phyloP scores from a whole-genome alignment of 2,329 filamentous ascomycete species.

The Helminthosporium solani region DNA sequence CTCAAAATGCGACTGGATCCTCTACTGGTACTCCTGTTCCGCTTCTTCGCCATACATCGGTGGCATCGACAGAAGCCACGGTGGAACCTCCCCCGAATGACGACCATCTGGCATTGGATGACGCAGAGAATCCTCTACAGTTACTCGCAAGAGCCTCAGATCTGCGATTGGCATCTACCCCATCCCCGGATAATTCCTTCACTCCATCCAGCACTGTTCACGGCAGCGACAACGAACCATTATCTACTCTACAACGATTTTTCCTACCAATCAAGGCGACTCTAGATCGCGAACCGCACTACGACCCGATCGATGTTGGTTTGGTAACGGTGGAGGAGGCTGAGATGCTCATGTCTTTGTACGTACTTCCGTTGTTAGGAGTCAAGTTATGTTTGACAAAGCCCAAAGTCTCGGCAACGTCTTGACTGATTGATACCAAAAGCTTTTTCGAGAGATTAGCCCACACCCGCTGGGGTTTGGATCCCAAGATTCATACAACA shows the following conservation, averaged over 20 bases:
- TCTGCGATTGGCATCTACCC: slow-evolving; percentile 56
- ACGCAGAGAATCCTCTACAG: slow-evolving; percentile 74
- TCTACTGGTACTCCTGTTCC: slow-evolving; percentile 18
- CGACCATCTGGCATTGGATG: slow-evolving; percentile 61
- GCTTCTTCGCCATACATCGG: slow-evolving; percentile 13
- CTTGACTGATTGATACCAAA: neutral
- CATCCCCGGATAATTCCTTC: slow-evolving; percentile 22
- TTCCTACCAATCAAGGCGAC: slow-evolving; percentile 66
- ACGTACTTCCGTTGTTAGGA: slow-evolving; percentile 31
- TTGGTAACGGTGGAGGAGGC: slow-evolving; percentile 67
- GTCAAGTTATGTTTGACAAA: too few relatives aligned
- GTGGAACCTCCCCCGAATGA: slow-evolving; percentile 33
- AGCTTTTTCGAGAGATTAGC: slow-evolving; percentile 61
- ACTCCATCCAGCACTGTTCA: slow-evolving; percentile 31
- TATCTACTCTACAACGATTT: slow-evolving; percentile 61
- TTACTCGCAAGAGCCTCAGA: slow-evolving; percentile 72
- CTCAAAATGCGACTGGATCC: slow-evolving; percentile 37
- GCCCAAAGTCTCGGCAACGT: too few relatives aligned
- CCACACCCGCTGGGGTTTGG: slow-evolving; percentile 73
- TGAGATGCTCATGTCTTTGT: slow-evolving; percentile 65
- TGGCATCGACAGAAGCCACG: slow-evolving; percentile 24
- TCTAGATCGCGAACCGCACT: slow-evolving; percentile 62
- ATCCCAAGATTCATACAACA: slow-evolving; percentile 65
- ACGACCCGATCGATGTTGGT: slow-evolving; percentile 70
- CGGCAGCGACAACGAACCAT: slow-evolving; percentile 41